A percentile compares a stretch with the other conserved stretches of the same genome.
Evolutionary conservation across 179 eudicot species (phyloP).

Genomic region (Silene noctiflora): DNA sequence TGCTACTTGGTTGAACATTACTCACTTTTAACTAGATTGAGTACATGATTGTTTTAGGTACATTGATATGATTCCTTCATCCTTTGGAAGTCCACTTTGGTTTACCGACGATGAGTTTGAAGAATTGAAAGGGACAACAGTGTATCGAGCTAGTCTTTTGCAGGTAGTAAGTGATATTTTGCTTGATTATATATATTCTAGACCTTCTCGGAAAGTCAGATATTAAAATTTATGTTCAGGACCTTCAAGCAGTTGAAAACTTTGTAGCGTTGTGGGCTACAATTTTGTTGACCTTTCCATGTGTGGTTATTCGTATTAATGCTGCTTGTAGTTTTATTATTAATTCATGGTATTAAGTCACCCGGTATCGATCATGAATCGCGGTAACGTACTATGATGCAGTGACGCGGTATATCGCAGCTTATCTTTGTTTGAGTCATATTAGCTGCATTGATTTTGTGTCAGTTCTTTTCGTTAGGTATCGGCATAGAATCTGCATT

Average conservation of each 20-base stretch:
- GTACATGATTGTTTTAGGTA: conserved; percentile 41
- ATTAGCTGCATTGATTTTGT: not conserved
- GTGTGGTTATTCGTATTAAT: not conserved
- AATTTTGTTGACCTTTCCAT: not conserved
- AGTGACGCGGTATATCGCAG: not conserved
- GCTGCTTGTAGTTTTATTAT: not conserved
- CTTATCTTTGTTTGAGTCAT: not conserved
- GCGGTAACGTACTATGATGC: not conserved
- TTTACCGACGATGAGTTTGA: conserved; percentile 71
- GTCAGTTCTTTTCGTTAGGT: not conserved
- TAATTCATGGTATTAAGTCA: not conserved
- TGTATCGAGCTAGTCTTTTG: conserved; percentile 63
- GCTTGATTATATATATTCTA: conserved; percentile 1
- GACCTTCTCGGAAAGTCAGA: not conserved
- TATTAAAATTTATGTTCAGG: not conserved
- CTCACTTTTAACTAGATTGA: conserved; percentile 2
- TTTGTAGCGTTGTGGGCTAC: not conserved
- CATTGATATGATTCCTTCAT: conserved; percentile 79
- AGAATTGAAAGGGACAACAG: conserved; percentile 77
- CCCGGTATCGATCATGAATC: not conserved
- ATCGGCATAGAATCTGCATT: not conserved
- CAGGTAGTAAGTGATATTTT: conserved; percentile 45
- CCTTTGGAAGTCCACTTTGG: conserved; percentile 91
- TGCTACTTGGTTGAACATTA: conserved; percentile 14
- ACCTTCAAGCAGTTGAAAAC: not conserved